Evolutionary conservation across 768 basidiomycete species (phyloP).

Genomic region (Dentipellis fragilis): DNA sequence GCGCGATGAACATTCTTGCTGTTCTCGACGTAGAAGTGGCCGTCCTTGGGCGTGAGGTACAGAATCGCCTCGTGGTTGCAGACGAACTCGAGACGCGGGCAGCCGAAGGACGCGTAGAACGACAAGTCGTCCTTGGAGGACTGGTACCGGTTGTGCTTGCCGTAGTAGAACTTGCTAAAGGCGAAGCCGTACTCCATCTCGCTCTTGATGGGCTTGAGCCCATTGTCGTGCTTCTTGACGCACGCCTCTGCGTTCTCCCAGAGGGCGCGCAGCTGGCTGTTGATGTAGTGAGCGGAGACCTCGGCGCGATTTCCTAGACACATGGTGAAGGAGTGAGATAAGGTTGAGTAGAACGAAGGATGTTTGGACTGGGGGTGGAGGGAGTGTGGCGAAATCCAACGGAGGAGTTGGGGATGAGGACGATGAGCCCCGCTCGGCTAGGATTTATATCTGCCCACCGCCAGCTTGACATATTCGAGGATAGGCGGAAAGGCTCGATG

Average conservation of each 20-base stretch:
- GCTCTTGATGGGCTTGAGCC: background rate
- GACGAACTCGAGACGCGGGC: slow-evolving; percentile 21
- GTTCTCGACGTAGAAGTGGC: slow-evolving; percentile 18
- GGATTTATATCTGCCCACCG: too few species aligned
- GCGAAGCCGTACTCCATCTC: slow-evolving; percentile 10
- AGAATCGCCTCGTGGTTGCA: slow-evolving; percentile 24
- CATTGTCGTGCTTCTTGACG: slow-evolving; percentile 1
- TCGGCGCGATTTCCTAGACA: slow-evolving; percentile 10
- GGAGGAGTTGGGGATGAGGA: too few species aligned
- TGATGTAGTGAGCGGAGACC: slow-evolving; percentile 10
- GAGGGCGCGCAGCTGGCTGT: slow-evolving; percentile 10
- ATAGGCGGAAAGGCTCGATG: too few species aligned
- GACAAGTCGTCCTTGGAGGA: slow-evolving; percentile 3
- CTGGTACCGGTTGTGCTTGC: slow-evolving; percentile 4
- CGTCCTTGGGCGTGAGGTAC: slow-evolving; percentile 15
- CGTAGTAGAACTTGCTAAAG: slow-evolving; percentile 9
- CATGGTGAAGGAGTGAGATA: background rate
- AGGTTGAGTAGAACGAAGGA: too few species aligned
- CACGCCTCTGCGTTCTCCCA: slow-evolving; percentile 11
- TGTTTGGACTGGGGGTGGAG: too few species aligned
- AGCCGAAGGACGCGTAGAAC: slow-evolving; percentile 15
- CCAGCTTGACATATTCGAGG: too few species aligned
- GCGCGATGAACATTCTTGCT: slow-evolving; percentile 4
- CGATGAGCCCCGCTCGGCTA: too few species aligned
- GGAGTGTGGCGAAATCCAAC: too few species aligned